Evolutionary conservation across 257 asterid species (phyloP), one percentile per base, ranked within the genome.

Genomic region (Parsonsia alboflavescens): DNA sequence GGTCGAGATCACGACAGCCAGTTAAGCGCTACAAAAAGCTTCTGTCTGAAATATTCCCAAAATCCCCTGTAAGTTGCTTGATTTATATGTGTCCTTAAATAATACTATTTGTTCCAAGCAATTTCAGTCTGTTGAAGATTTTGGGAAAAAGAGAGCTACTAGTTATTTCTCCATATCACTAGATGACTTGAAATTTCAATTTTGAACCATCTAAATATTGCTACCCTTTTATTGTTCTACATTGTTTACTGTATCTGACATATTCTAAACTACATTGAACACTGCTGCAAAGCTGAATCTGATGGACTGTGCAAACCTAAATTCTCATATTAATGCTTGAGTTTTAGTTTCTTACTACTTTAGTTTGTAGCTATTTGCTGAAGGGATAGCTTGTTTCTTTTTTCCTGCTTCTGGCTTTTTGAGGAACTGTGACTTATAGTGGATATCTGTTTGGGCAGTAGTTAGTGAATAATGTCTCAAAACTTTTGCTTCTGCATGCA

Each of bases 1-100:
- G 99, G 88, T 89, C 99, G 11, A 87, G 97, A 71, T 95, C 99
- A 49, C 91, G 98, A 64, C 98, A 92, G 33, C 99, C 98, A 10
- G 97, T 95, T 26, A 95, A 90, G 84, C 96, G 99, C 3, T 95
- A 92, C 89, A 95, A 91, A 93, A 89, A 92, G 75, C 84, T 92
- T 88, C 96, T 95, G 44, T 86, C 99, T 63, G 99, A 92, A 62
- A 88, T 90, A 77, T 95, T 95, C 80, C 99, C 99, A 22, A 95
- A 90, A 80, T 82, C 96, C 56, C 89, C 91, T 26, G 99, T 95
- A 83, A 92, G 99, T 84, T 52, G 53, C 53, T 22, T 10, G 10
- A 4, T 67, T 10, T 57, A 12, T 30, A 46, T 16, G 9, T 26
- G 65, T 17, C 61, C 58, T 46, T 48, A 2, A 33, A n/a, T n/a